Conservation (phyloP, 768 basidiomycete species). For the Rhodosporidiobolus odoratus region DNA sequence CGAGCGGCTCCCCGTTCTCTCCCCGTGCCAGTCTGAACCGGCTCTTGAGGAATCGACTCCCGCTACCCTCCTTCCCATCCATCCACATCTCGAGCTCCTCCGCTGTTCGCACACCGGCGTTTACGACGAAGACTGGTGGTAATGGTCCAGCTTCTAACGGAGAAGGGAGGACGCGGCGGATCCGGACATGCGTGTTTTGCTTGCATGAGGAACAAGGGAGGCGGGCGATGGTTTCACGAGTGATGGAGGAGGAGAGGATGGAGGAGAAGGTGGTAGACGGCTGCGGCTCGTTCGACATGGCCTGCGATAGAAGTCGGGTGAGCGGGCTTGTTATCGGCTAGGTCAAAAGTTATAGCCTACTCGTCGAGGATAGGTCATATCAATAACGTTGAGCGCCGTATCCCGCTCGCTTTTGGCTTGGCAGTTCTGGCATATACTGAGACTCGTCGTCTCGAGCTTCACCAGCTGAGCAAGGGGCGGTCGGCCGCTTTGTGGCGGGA, state of each 20-base stretch:
- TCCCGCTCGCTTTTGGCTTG: constrained; percentile 66
- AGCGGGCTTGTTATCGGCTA: too few species aligned
- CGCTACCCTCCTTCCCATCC: constrained; percentile 49
- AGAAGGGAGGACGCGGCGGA: constrained; percentile 56
- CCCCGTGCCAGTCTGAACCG: constrained; percentile 39
- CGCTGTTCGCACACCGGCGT: constrained; percentile 71
- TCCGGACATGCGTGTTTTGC: constrained; percentile 66
- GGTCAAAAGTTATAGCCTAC: constrained; percentile 49
- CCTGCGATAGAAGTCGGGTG: constrained; percentile 27
- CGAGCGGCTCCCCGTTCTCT: constrained; percentile 19
- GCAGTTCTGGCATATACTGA: constrained; percentile 70
- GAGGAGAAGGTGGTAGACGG: constrained; percentile 57
- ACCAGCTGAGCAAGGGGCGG: constrained; percentile 77
- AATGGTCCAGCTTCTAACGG: constrained; percentile 52
- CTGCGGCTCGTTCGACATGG: constrained; percentile 45
- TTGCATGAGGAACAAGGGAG: constrained; percentile 80
- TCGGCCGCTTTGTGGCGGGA: constrained; percentile 42
- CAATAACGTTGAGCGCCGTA: constrained; percentile 73
- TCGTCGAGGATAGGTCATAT: constrained; percentile 79
- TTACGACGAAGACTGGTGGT: constrained; percentile 79
- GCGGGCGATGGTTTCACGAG: constrained; percentile 77
- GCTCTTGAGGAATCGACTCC: constrained; percentile 58
- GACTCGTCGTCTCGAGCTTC: constrained; percentile 70
- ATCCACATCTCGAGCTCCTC: constrained; percentile 72
- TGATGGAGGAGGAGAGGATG: constrained; percentile 67